Conservation (phyloP, 345 rosid species). For the Rubroshorea leprosula region DNA sequence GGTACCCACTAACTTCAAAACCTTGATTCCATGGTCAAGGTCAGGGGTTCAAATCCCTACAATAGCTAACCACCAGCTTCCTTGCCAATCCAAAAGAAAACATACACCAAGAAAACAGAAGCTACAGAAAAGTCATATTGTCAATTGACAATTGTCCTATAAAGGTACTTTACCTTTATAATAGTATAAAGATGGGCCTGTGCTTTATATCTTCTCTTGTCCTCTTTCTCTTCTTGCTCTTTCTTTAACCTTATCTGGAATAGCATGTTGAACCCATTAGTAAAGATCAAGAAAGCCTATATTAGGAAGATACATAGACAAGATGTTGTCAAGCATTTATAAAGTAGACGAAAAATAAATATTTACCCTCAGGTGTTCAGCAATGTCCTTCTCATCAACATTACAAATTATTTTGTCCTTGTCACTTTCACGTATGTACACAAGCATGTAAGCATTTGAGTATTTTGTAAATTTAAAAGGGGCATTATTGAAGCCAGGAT, state of each 20-base stretch:
- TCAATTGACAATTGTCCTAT: not conserved
- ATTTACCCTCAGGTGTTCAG: conserved; percentile 58
- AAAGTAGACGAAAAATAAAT: not conserved
- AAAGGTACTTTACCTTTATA: conserved; percentile 37
- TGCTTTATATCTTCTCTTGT: conserved; percentile 51
- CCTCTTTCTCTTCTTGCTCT: conserved; percentile 59
- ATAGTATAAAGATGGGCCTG: conserved; percentile 59
- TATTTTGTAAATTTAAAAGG: conserved; percentile 61
- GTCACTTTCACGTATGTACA: conserved; percentile 61
- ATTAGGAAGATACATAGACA: not conserved
- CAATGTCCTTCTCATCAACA: conserved; percentile 65
- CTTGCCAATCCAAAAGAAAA: too few species aligned
- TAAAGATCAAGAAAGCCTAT: not conserved
- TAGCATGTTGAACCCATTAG: not conserved
- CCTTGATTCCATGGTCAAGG: too few species aligned
- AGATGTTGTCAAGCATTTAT: not conserved
- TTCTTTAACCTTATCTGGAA: conserved; percentile 55
- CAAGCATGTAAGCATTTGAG: conserved; percentile 72
- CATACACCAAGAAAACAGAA: too few species aligned
- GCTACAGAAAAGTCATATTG: not conserved
- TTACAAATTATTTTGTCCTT: conserved; percentile 62
- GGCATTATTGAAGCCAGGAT: conserved; percentile 58
- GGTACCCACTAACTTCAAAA: too few species aligned
- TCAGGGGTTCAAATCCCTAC: too few species aligned
- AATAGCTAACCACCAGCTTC: too few species aligned